Base-by-base conservation (phyloP, 805 yeast species). In the Nakazawaea holstii region DNA sequence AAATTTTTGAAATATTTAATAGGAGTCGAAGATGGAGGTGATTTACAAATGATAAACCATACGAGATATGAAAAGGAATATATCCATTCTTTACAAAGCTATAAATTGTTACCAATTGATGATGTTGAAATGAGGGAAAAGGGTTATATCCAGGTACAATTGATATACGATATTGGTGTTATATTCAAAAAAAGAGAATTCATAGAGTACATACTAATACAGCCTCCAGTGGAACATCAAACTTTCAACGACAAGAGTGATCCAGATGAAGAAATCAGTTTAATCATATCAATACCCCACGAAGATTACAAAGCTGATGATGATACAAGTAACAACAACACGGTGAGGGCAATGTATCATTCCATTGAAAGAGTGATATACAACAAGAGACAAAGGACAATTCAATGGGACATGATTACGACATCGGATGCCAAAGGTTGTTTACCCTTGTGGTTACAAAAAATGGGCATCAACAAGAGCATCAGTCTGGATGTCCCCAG, bases 361-460 rank as follows among this genome's bases (percentile, higher is more conserved):
- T 63, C 70, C 15, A 63, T 69, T 8, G 74, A 69, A 51, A 48
- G 60, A 11, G 49, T 68, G 33, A 52, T 52, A 35, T 62, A 58
- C 48, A 51, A 59, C 43, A 45, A 39, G 35, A 31, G 38, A 8
- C 50, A 53, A 1, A 47, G 40, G 8, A 27, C 45, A 13, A 41
- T 59, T 7, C 59, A 55, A 29, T 70, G 74, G 74, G 51, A 49
- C 5, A 70, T 69, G 73, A 59, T 64, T 27, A 67, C 73, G 1
- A 49, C 60, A 7, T 62, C 69, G 46, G 70, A 70, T 51, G 67
- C 70, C 20, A 70, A 71, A 35, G 74, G 74, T 0, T 58, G 59
- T 41, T 64, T 70, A 6, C 74, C 74, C 7, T 59, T 63, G 43
- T 67, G 67, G 64, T 27, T 70, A 13, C 74, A 70, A 48, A 66